Evolutionary conservation across 768 basidiomycete genomes (phyloP).

Genomic region (Boletus reticuloceps): DNA sequence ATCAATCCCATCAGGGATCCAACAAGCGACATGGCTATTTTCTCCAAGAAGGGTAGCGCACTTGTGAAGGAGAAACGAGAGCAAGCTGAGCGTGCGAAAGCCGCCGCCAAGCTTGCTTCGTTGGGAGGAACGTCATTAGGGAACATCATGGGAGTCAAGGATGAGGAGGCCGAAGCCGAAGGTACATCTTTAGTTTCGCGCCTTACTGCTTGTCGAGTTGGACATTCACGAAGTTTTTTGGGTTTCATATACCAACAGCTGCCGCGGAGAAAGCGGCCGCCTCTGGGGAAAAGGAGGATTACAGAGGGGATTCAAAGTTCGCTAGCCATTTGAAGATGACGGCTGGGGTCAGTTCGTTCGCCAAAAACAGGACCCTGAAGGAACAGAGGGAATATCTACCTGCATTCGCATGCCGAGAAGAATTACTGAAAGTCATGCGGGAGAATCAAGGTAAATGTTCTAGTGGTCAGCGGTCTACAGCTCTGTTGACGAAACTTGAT

Average conservation of each 20-base stretch:
- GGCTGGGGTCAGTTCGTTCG: conserved; percentile 76
- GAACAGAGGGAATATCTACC: conserved; percentile 97
- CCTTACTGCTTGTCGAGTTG: conserved; percentile 46
- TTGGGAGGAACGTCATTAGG: conserved; percentile 93
- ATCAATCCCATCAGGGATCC: conserved; percentile 95
- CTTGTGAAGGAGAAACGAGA: conserved; percentile 96
- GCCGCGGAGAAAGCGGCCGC: conserved; percentile 48
- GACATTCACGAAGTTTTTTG: conserved; percentile 75
- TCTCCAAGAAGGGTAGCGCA: conserved; percentile 94
- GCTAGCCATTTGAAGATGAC: conserved; percentile 87
- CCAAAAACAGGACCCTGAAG: conserved; percentile 78
- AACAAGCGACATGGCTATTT: conserved; percentile 93
- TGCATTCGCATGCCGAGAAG: conserved; percentile 95
- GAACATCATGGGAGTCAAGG: conserved; percentile 96
- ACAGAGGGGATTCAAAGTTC: conserved; percentile 95
- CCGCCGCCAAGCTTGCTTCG: conserved; percentile 91
- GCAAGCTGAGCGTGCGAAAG: conserved; percentile 93
- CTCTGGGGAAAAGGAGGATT: conserved; percentile 58
- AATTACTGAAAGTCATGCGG: conserved; percentile 80
- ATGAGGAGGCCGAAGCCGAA: conserved; percentile 90
- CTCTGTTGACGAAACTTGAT: neutral
- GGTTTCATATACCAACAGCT: conserved; percentile 43
- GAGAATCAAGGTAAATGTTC: conserved; percentile 84
- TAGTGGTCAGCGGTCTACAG: too few relatives aligned
- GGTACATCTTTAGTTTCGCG: conserved; percentile 50